Evolutionary conservation across 108 stramenopile genomes (phyloP), one percentile per base, ranked within the genome.

Genomic region (Nitzschia putrida): DNA sequence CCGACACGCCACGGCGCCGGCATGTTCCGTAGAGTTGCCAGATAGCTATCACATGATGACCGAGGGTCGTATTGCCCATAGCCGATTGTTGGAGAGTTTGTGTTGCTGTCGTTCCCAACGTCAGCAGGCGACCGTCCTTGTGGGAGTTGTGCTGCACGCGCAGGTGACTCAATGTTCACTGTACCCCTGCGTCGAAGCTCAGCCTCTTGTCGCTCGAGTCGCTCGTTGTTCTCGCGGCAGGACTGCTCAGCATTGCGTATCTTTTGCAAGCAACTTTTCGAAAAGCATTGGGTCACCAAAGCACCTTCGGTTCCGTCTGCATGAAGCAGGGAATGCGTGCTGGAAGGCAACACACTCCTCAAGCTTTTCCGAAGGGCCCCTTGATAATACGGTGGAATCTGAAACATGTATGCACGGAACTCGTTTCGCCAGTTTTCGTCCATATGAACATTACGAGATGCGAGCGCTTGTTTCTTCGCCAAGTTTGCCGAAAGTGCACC

Each of bases 51-150:
- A 18, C 68, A 71, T 11, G 72, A 58, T 44, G 71, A 64, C 22
- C 86, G 57, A 20, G 86, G 81, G 77, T 92, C 88, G 59, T 73
- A 92, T 42, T 85, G 82, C 14, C 91, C 91, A 75, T 89, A 88
- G 23, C 76, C 77, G 57, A 86, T 42, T 29, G 37, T 57, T 18
- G 18, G 38, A 53, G 54, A 25, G 12, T 74, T 37, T 25, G 59
- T 34, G 16, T 39, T 44, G 21, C 57, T 56, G 65, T 59, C 42
- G 37, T 57, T 40, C 13, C n/a, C 34, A 12, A 13, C 8, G 29
- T 57, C 41, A 53, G 29, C 42, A 13, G n/a, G 18, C 13, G 22
- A 20, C 0, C 53, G 44, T 7, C 26, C 8, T 20, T n/a, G 23
- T 8, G 55, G 61, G 61, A 68, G 68, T 56, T 71, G 55, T 44